Evolutionary conservation across 1,284 basidiomycete species (phyloP).

Genomic region (Lentinula novae-zelandiae): DNA sequence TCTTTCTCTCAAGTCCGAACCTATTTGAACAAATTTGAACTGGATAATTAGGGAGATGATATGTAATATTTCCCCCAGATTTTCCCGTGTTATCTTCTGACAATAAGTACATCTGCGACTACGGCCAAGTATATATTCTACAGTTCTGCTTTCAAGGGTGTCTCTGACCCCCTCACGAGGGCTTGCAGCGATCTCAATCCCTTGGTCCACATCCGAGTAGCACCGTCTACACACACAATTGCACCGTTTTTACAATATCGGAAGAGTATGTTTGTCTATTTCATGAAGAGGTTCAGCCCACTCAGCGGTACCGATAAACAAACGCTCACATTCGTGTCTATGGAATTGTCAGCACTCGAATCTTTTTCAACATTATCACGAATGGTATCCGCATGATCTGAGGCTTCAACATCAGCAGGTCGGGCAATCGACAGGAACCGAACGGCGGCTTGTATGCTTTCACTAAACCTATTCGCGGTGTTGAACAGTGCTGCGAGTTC

Average conservation of each 20-base stretch:
- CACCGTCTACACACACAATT: constrained; percentile 35
- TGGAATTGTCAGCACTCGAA: not conserved
- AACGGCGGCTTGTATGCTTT: constrained; percentile 79
- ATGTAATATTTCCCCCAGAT: no score
- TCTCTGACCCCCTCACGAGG: not conserved
- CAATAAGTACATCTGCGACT: not conserved
- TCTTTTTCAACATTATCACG: not conserved
- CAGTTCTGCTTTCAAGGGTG: not conserved
- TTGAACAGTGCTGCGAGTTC: constrained; percentile 97
- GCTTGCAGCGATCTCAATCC: not conserved
- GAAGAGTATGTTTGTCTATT: constrained; percentile 23
- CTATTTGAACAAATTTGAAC: no score
- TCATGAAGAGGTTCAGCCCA: constrained; percentile 23
- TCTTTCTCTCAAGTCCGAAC: no score
- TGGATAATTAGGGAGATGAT: no score
- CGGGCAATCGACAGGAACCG: constrained; percentile 65
- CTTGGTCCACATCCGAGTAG: constrained; percentile 1
- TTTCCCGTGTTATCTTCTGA: no score
- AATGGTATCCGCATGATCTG: not conserved
- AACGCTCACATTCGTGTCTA: not conserved
- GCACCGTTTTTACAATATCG: constrained; percentile 52
- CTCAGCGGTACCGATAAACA: constrained; percentile 11
- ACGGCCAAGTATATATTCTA: not conserved
- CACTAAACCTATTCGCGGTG: constrained; percentile 88
- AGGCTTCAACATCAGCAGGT: not conserved